These are phyloP conservation scores for Myxozyma sirexii DNA, from an alignment of 805 yeast species.

Conservation along the genomic window DNA sequence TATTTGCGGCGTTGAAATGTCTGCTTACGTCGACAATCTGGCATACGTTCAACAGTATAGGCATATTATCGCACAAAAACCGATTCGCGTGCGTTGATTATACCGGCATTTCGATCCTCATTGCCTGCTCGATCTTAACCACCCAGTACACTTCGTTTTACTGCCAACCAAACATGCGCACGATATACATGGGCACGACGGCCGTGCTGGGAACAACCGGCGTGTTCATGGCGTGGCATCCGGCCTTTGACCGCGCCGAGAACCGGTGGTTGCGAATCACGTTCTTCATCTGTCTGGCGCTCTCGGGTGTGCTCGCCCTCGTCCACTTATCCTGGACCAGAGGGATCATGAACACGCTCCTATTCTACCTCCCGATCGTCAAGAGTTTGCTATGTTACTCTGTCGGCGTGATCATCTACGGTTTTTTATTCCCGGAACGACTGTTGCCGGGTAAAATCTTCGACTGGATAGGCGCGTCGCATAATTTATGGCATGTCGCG, in stretches of 20 bases:
- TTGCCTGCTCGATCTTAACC: constrained; percentile 87
- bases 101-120: constrained; percentile 87
- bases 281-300: constrained; percentile 78
- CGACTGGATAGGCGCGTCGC: constrained; percentile 76
- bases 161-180: constrained; percentile 55
- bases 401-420: constrained; percentile 84
- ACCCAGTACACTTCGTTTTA: constrained; percentile 80
- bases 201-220: constrained; percentile 71
- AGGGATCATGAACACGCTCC: constrained; percentile 57
- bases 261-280: constrained; percentile 75
- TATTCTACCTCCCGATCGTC: constrained; percentile 67
- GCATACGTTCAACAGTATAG: constrained; percentile 89
- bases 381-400: constrained; percentile 75
- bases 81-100: constrained; percentile 92
- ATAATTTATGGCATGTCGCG: constrained; percentile 91
- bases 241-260: constrained; percentile 84
- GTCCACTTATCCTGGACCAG: constrained; percentile 56
- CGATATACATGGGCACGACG: constrained; percentile 62
- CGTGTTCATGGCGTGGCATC: constrained; percentile 85
- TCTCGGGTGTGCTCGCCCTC: constrained; percentile 71
- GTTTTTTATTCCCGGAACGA: constrained; percentile 85
- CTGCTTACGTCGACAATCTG: constrained; percentile 76
- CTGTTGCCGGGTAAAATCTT: constrained; percentile 49
- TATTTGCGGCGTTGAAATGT: constrained; percentile 78
- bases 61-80: constrained; percentile 58